Conservation (phyloP, 495 filamentous ascomycete species). For the Jackrogersella minutella region DNA sequence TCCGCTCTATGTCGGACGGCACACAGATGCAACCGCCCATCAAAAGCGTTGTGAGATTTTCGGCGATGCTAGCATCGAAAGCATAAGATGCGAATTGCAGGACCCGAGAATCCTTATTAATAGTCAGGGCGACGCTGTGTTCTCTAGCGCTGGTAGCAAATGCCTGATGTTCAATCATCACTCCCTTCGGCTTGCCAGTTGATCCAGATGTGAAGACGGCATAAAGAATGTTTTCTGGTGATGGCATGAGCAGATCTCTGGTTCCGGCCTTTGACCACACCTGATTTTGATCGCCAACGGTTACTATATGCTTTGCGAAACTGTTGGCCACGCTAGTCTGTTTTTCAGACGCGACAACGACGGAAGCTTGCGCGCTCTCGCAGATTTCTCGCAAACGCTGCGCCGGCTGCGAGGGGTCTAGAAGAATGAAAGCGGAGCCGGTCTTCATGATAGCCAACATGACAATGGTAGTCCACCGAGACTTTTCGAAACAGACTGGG, state of each 20-base stretch:
- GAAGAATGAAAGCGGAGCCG: neutral
- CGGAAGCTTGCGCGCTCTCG: too few relatives aligned
- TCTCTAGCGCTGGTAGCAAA: neutral
- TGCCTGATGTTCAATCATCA: slow-evolving; percentile 20
- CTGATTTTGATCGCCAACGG: too few relatives aligned
- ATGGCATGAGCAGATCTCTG: too few relatives aligned
- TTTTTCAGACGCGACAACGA: too few relatives aligned
- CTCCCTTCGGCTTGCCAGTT: slow-evolving; percentile 40
- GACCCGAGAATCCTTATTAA: slow-evolving; percentile 36
- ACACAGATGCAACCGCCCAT: slow-evolving; percentile 55
- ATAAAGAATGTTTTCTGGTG: neutral
- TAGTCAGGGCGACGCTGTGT: neutral
- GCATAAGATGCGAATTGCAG: slow-evolving; percentile 70
- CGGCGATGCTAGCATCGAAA: slow-evolving; percentile 66
- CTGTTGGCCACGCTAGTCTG: too few relatives aligned
- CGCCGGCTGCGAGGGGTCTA: too few relatives aligned
- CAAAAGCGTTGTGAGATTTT: slow-evolving; percentile 65
- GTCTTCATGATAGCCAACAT: neutral
- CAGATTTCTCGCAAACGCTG: too few relatives aligned
- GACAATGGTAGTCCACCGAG: neutral
- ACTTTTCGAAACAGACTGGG: neutral
- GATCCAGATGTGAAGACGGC: slow-evolving; percentile 9
- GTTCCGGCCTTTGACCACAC: too few relatives aligned
- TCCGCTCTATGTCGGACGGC: slow-evolving; percentile 45
- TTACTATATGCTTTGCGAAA: too few relatives aligned